Evolutionary conservation across 2,329 filamentous ascomycete genomes (phyloP), one percentile per base, ranked within the genome.

Genomic region (Penicillium hordei): DNA sequence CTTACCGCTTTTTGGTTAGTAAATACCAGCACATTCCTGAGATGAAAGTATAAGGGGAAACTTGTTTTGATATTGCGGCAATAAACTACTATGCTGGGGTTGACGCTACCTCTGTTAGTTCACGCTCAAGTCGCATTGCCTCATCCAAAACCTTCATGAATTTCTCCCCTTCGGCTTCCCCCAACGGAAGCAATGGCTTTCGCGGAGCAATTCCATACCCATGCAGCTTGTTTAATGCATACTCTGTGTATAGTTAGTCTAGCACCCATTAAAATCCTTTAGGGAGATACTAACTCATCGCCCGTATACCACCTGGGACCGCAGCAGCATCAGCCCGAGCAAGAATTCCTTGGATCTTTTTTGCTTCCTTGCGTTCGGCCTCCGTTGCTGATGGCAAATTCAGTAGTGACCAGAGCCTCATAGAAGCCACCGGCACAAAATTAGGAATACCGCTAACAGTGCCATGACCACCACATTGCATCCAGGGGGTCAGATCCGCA

Each of bases 401-500:
- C 34, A 66, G 61, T 25, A 68, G 55, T 34, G 39, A 27, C 65
- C 64, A 67, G 9, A 68, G 58, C 36, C 63, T 59, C 63, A 65
- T 60, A 6, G 63, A 64, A n/a, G 65, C 61, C 25, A 50, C 46
- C 2, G 65, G 65, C 9, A 63, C 64, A 58, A 68, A 66, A 36
- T 68, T 68, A 4, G 64, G 63, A 29, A 67, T 65, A 4, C 65
- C 65, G 49, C 64, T 67, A 10, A 65, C 65, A 31, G 65, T 66
- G 13, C 65, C 65, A 57, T 68, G 65, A 10, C 65, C 65, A 31
- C 61, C 65, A 52, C 61, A 65, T 57, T 65, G 54, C 61, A 65
- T 60, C 65, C 65, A 68, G 8, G 65, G 65, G 7, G 63, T 66
- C 17, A 68, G 50, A 50, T 68, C 65, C 4, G 65, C 65, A 49